phyloP scores from a whole-genome alignment of 1,284 basidiomycete genomes.

The Rhodotorula sp. region DNA sequence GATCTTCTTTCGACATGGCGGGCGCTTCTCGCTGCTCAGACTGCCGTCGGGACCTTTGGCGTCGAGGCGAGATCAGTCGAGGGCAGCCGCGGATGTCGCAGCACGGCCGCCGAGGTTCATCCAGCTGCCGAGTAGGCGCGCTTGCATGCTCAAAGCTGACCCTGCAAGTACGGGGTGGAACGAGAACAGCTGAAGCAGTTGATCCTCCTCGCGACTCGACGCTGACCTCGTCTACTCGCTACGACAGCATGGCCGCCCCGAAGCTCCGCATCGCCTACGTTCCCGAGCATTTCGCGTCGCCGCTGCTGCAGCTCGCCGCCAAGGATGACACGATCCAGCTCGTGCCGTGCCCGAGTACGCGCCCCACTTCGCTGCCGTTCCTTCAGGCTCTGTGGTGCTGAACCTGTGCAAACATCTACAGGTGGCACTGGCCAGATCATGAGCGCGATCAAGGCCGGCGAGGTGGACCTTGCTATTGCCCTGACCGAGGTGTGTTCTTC shows the following conservation, averaged over 20 bases:
- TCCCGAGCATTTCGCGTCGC: constrained; percentile 86
- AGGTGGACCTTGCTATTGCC: constrained; percentile 85
- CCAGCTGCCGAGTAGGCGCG: no score
- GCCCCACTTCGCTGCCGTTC: neutral
- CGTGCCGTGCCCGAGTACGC: constrained; percentile 82
- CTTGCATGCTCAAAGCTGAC: no score
- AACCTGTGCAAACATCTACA: constrained; percentile 45
- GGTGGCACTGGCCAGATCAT: constrained; percentile 91
- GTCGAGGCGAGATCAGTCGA: no score
- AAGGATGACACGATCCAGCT: constrained; percentile 62
- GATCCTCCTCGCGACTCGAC: neutral
- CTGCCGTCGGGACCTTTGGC: no score
- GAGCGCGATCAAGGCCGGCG: constrained; percentile 72
- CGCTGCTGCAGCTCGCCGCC: constrained; percentile 71
- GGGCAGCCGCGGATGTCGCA: no score
- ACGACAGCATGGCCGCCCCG: constrained; percentile 1
- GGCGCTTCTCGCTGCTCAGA: no score
- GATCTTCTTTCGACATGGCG: no score
- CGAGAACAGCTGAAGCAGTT: no score
- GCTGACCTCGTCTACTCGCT: neutral
- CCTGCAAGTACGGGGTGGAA: no score
- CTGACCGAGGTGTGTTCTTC: constrained; percentile 67
- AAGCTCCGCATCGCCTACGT: constrained; percentile 50
- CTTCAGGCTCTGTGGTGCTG: neutral
- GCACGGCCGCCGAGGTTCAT: no score